These are phyloP conservation scores for Podila clonocystis DNA, from an alignment of 192 early-diverging fungal genomes.

Conservation along the genomic window DNA sequence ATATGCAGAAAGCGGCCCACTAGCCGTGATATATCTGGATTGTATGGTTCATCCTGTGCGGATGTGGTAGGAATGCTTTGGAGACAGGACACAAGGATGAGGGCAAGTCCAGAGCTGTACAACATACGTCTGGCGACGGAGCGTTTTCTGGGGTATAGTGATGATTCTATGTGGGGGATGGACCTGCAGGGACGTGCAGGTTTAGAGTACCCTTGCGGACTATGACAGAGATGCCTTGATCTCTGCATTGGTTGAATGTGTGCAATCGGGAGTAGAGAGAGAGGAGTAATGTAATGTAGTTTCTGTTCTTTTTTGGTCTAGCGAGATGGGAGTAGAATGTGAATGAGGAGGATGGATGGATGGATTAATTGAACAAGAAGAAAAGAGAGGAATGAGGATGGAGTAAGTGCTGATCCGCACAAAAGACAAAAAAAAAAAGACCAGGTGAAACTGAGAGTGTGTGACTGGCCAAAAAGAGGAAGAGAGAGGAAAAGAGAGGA, in stretches of 20 bases:
- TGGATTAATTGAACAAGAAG: not conserved
- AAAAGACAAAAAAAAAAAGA: not conserved
- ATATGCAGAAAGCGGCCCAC: slow-evolving; percentile 77
- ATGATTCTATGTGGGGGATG: not conserved
- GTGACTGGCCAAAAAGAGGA: not conserved
- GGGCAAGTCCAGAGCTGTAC: not conserved
- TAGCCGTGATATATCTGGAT: slow-evolving; percentile 39
- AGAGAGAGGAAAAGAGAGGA: not conserved
- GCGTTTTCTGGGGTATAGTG: not conserved
- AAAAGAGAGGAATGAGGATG: not conserved
- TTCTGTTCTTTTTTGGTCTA: not conserved
- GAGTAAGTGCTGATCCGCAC: not conserved
- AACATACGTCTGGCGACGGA: not conserved
- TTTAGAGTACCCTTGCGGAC: not conserved
- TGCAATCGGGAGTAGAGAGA: not conserved
- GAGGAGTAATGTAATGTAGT: not conserved
- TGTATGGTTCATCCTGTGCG: not conserved
- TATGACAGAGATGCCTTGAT: not conserved
- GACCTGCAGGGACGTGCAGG: not conserved
- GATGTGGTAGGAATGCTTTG: not conserved
- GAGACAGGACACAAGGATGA: slow-evolving; percentile 3
- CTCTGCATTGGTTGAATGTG: not conserved
- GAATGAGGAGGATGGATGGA: not conserved
- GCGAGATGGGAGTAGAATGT: not conserved
- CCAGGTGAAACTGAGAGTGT: not conserved